These are phyloP conservation scores for Capsicum baccatum DNA, from an alignment of 257 asterid genomes.

Conservation along the genomic window DNA sequence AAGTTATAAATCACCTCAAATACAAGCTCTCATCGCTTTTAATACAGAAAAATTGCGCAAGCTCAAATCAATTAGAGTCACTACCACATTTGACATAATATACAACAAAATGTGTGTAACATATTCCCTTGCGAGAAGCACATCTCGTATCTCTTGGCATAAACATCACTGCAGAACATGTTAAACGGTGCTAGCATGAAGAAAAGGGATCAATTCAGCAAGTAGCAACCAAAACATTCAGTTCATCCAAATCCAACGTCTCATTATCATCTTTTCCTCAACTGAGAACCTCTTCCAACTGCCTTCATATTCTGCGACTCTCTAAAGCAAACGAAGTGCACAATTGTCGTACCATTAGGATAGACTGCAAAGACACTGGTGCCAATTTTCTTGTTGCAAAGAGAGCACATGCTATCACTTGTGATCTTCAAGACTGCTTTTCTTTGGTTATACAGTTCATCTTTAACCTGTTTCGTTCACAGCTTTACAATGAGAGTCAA, in stretches of 20 bases:
- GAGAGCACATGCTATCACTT: slow-evolving; percentile 84
- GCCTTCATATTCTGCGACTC: slow-evolving; percentile 95
- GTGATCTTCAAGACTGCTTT: slow-evolving; percentile 74
- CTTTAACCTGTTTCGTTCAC: slow-evolving; percentile 64
- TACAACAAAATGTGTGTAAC: not conserved
- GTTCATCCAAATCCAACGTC: not conserved
- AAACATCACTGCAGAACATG: not conserved
- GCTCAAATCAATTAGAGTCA: not conserved
- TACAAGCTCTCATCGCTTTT: not conserved
- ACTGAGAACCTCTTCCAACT: slow-evolving; percentile 57
- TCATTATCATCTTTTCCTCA: slow-evolving; percentile 55
- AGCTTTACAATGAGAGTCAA: not conserved
- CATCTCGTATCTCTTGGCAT: not conserved
- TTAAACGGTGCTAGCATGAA: not conserved
- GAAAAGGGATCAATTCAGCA: not conserved
- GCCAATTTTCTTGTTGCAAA: slow-evolving; percentile 93
- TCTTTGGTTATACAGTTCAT: slow-evolving; percentile 74
- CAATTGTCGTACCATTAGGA: slow-evolving; percentile 88
- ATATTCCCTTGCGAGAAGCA: not conserved
- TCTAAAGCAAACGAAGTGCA: slow-evolving; percentile 88
- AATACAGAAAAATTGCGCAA: slow-evolving; percentile 8
- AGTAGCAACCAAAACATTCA: not conserved
- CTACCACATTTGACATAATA: not conserved
- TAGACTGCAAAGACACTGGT: slow-evolving; percentile 93
- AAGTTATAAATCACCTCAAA: slow-evolving; percentile 14